Conservation (phyloP, 441 rosid genomes). For the Populus hybrid region DNA sequence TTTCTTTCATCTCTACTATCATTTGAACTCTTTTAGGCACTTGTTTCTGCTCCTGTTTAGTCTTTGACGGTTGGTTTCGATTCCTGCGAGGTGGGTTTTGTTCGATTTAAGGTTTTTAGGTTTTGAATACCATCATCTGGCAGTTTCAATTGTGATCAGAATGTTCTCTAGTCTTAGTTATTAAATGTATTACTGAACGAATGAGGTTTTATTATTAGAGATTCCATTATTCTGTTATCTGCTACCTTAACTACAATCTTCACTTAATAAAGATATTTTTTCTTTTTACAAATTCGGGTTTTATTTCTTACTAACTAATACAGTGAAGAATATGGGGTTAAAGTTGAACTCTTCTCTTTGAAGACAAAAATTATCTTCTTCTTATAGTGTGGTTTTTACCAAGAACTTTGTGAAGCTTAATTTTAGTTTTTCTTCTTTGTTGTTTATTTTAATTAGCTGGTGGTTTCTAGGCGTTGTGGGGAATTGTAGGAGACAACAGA, state of each 20-base stretch:
- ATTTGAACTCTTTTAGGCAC: constrained; percentile 17
- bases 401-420: not conserved
- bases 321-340: not conserved
- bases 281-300: not conserved
- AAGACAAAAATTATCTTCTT: not conserved
- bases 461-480: not conserved
- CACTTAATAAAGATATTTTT: not conserved
- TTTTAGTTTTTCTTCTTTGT: not conserved
- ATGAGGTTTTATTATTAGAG: not conserved
- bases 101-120: not conserved
- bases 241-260: not conserved
- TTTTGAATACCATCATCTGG: not conserved
- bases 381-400: not conserved
- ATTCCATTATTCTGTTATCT: not conserved
- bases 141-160: not conserved
- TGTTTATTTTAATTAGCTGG: not conserved
- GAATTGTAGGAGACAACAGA: not conserved
- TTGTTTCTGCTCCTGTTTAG: not conserved
- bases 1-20: constrained; percentile 17
- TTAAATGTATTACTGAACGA: not conserved
- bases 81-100: not conserved
- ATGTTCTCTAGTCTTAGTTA: not conserved
- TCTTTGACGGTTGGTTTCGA: constrained; percentile 1
- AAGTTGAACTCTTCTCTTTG: not conserved
- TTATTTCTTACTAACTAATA: not conserved